These are phyloP conservation scores for Thozetella sp. DNA, from an alignment of 495 filamentous ascomycete species.

Conservation along the genomic window DNA sequence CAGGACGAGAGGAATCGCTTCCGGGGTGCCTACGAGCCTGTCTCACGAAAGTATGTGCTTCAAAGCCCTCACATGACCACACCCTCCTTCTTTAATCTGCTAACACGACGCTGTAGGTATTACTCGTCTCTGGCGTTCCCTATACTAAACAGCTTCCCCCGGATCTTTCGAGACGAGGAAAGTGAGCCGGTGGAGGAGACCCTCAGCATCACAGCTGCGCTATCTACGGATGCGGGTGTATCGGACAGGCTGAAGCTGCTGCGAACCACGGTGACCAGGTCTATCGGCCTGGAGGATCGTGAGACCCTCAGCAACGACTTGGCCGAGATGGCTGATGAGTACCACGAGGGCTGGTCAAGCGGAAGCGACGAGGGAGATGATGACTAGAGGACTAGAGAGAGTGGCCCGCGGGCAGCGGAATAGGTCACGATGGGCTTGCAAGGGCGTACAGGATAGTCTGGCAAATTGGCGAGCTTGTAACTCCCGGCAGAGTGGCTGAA, in stretches of 20 bases:
- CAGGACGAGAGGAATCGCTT: conserved; percentile 11
- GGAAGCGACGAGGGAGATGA: conserved; percentile 83
- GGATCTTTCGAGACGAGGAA: conserved; percentile 56
- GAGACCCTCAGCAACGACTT: conserved; percentile 84
- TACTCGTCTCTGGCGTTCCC: conserved; percentile 67
- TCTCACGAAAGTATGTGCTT: conserved; percentile 17
- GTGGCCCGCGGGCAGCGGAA: too few relatives aligned
- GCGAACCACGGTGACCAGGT: conserved; percentile 56
- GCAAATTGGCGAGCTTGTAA: too few relatives aligned
- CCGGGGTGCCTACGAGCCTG: conserved; percentile 18
- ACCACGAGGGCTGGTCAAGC: conserved; percentile 88
- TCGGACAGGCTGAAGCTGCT: conserved; percentile 67
- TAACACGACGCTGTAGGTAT: conserved; percentile 27
- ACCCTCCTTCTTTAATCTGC: neutral
- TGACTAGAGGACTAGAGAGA: too few relatives aligned
- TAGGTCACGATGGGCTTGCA: too few relatives aligned
- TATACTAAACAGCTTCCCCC: conserved; percentile 79
- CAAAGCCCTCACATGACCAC: neutral
- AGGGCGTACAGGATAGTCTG: too few relatives aligned
- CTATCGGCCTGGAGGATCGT: conserved; percentile 72
- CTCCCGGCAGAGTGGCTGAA: too few relatives aligned
- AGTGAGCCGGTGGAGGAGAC: conserved; percentile 31
- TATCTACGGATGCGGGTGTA: conserved; percentile 76
- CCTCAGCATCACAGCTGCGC: conserved; percentile 61
- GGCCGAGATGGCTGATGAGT: conserved; percentile 81